Evolutionary conservation across 306 rosid genomes (phyloP).

Genomic region (Crataegus laevigata): DNA sequence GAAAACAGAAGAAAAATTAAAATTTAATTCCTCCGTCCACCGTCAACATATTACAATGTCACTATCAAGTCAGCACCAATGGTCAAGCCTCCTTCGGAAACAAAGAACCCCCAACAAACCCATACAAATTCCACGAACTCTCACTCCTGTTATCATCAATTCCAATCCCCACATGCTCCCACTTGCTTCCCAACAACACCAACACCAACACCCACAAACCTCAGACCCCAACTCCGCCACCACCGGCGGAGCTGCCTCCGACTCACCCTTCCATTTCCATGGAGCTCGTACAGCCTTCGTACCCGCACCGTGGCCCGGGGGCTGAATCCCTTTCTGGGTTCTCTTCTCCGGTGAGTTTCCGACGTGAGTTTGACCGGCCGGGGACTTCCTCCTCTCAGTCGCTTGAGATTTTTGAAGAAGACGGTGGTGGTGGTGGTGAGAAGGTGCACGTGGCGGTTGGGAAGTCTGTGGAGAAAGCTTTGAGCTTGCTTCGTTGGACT

Average conservation of each 20-base stretch:
- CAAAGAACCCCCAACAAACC: background rate
- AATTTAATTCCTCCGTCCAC: background rate
- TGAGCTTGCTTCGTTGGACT: slow-evolving; percentile 62
- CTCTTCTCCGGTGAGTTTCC: slow-evolving; percentile 24
- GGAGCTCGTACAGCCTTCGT: slow-evolving; percentile 52
- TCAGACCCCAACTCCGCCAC: background rate
- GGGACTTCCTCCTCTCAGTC: slow-evolving; percentile 4
- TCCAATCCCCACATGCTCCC: background rate
- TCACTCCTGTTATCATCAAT: background rate
- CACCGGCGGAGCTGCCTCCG: slow-evolving; percentile 5
- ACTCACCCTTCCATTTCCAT: slow-evolving; percentile 13
- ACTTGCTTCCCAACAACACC: background rate
- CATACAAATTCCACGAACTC: slow-evolving; percentile 7
- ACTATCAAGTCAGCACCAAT: slow-evolving; percentile 23
- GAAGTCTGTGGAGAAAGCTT: slow-evolving; percentile 44
- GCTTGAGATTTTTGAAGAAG: slow-evolving; percentile 25
- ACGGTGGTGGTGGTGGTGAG: slow-evolving; percentile 1
- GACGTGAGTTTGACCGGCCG: slow-evolving; percentile 13
- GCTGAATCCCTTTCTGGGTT: slow-evolving; percentile 26
- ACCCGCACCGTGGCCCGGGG: slow-evolving; percentile 14
- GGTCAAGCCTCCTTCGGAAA: slow-evolving; percentile 24
- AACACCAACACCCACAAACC: background rate
- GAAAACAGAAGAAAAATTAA: background rate
- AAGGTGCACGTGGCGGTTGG: slow-evolving; percentile 66
- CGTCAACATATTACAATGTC: background rate